Base-by-base conservation (phyloP, 2,329 filamentous ascomycete genomes). In the Cadophora sp. region DNA sequence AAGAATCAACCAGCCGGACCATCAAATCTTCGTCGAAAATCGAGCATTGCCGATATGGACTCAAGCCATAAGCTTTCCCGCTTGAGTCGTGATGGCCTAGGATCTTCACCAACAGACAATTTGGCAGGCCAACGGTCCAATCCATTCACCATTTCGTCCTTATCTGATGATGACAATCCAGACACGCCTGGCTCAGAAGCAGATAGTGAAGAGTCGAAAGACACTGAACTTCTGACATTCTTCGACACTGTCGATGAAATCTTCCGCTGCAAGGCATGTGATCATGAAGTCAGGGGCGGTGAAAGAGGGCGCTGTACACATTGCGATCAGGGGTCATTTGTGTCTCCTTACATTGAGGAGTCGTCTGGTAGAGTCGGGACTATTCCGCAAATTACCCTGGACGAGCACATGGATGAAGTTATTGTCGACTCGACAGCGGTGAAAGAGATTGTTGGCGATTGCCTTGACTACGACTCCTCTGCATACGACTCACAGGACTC, bases 401-500 rank as follows among this genome's bases (percentile, higher is more conserved):
- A 67, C 22, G 64, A 68, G 7, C 53, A 68, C 48, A 47, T 47
- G n/a, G 66, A 70, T n/a, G 63, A 72, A 9, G 56, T 64, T 16
- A 16, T 63, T 0, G 22, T 59, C 3, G 65, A 66, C 14, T 33
- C 43, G 1, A 53, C 61, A 0, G 59, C 48, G 14, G 62, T 64
- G 4, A 64, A 45, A 45, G 22, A 13, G 4, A 36, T 72, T 1
- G 64, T 70, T 3, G 70, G 66, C 9, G 59, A 68, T 6, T 71
- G 70, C 50, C 66, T 76, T 9, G 75, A 76, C 33, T 69, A 72
- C 30, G 67, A 73, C 7, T 69, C 70, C 1, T 73, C 73, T 0
- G 75, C 75, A 9, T 77, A 76, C 56, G 75, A 76, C 62, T 70
- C 75, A 9, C 71, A 73, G 62, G 73, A 76, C 45, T 71, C 70